Conservation (phyloP, 2,329 filamentous ascomycete genomes). For the Thielaviopsis punctulata region DNA sequence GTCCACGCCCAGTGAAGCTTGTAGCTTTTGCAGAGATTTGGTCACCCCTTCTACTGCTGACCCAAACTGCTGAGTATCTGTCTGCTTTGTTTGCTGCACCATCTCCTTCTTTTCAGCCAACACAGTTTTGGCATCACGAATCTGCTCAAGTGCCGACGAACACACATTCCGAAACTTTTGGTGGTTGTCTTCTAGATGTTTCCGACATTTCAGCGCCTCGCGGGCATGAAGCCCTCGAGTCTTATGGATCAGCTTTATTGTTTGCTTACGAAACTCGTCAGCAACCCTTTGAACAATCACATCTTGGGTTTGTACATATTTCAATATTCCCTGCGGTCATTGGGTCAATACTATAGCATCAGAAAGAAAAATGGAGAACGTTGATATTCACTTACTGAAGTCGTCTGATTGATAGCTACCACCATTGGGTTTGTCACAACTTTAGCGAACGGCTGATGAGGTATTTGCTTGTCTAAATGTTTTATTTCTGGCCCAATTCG, state of each 20-base stretch:
- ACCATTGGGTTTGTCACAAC: not conserved
- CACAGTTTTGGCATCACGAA: not conserved
- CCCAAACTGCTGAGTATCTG: not conserved
- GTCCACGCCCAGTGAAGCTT: not conserved
- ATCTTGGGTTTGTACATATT: constrained; percentile 6
- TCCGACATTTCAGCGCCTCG: not conserved
- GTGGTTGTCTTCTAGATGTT: constrained; percentile 4
- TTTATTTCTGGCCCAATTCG: not conserved
- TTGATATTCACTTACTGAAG: constrained; percentile 4
- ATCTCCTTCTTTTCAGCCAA: not conserved
- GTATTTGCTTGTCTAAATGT: not conserved
- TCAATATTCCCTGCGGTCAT: constrained; percentile 2
- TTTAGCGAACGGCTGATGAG: not conserved
- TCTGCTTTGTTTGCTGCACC: not conserved
- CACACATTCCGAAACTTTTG: constrained; percentile 4
- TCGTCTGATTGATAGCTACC: constrained; percentile 2
- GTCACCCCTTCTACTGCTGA: not conserved
- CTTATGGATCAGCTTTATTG: not conserved
- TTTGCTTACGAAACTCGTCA: constrained; percentile 4
- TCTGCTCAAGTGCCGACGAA: not conserved
- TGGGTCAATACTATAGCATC: not conserved
- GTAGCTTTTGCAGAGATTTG: not conserved
- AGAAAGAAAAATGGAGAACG: not conserved
- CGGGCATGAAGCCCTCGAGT: constrained; percentile 1
- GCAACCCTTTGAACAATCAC: constrained; percentile 1